Percentiles rank a stretch among this genome's conserved stretches.
Evolutionary conservation across 1,284 basidiomycete species (phyloP).

Genomic region (Sanghuangporus baumii): DNA sequence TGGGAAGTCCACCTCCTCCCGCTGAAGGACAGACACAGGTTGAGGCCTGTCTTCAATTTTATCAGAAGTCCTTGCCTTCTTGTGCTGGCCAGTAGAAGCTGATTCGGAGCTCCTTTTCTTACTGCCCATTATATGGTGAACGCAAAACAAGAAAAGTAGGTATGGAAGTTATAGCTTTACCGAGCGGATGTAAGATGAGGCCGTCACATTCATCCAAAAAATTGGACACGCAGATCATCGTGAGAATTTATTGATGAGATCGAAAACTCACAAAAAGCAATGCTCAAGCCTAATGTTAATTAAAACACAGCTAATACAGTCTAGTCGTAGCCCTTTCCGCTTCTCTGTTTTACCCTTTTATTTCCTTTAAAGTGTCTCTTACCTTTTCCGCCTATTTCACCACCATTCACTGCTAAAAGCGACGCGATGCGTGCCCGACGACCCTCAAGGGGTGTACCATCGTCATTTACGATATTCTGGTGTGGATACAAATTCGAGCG

Average conservation of each 20-base stretch:
- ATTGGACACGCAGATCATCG: background rate
- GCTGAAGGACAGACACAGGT: constrained; percentile 37
- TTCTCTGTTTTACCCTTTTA: constrained; percentile 82
- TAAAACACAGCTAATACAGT: background rate
- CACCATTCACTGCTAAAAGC: constrained; percentile 41
- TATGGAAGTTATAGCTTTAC: too few species aligned
- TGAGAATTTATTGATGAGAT: too few species aligned
- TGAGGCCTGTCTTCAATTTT: background rate
- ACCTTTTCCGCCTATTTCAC: constrained; percentile 28
- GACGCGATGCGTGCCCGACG: constrained; percentile 42
- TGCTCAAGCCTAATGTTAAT: too few species aligned
- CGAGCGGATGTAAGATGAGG: too few species aligned
- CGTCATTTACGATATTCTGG: constrained; percentile 71
- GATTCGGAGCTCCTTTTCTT: constrained; percentile 12
- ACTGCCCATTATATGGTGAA: background rate
- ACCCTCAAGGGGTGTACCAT: constrained; percentile 58
- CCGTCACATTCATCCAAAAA: background rate
- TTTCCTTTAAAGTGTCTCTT: constrained; percentile 91
- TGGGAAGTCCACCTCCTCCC: constrained; percentile 90
- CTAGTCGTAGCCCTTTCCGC: constrained; percentile 85
- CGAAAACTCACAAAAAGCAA: too few species aligned
- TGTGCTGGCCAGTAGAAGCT: background rate
- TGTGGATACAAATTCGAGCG: constrained; percentile 70
- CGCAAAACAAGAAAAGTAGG: background rate
- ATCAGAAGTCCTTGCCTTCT: constrained; percentile 10